Evolutionary conservation across 306 rosid genomes (phyloP).

Genomic region (Hippophae tibetana): DNA sequence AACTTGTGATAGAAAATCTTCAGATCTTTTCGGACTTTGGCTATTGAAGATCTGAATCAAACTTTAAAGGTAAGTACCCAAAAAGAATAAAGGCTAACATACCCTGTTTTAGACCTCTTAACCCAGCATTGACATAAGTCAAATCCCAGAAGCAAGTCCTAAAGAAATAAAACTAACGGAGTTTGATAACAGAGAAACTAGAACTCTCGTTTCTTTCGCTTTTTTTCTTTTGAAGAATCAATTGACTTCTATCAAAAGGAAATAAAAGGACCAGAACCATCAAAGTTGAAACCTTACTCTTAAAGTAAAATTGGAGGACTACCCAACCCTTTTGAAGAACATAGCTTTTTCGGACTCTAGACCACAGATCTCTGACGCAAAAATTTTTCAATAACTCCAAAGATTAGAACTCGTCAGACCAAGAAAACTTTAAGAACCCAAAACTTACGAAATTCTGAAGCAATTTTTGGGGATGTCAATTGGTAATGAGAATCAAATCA

Average conservation of each 20-base stretch:
- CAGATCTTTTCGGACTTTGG: conserved; percentile 43
- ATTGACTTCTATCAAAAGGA: conserved; percentile 23
- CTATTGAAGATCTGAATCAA: conserved; percentile 31
- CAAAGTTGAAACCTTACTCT: conserved; percentile 19
- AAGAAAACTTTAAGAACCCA: not conserved
- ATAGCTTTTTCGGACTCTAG: conserved; percentile 17
- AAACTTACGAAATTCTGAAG: conserved; percentile 11
- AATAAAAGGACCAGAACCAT: conserved; percentile 19
- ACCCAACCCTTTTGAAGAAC: conserved; percentile 5
- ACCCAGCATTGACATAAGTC: conserved; percentile 44
- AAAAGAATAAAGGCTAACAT: conserved; percentile 28
- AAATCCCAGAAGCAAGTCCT: conserved; percentile 22
- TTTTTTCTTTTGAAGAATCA: conserved; percentile 22
- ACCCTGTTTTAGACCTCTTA: conserved; percentile 32
- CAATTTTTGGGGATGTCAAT: conserved; percentile 16
- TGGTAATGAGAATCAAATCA: conserved; percentile 23
- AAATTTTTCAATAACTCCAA: conserved; percentile 20
- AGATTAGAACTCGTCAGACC: not conserved
- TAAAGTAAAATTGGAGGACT: conserved; percentile 10
- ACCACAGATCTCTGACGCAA: conserved; percentile 37
- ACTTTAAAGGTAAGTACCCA: conserved; percentile 33
- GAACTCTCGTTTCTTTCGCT: not conserved
- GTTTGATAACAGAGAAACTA: conserved; percentile 2
- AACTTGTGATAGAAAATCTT: not conserved
- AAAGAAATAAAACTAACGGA: not conserved